A percentile compares a stretch with the other conserved stretches of the same genome.
These are phyloP conservation scores for Sporisorium sorghi DNA, from an alignment of 1,284 basidiomycete genomes.

Conservation along the genomic window DNA sequence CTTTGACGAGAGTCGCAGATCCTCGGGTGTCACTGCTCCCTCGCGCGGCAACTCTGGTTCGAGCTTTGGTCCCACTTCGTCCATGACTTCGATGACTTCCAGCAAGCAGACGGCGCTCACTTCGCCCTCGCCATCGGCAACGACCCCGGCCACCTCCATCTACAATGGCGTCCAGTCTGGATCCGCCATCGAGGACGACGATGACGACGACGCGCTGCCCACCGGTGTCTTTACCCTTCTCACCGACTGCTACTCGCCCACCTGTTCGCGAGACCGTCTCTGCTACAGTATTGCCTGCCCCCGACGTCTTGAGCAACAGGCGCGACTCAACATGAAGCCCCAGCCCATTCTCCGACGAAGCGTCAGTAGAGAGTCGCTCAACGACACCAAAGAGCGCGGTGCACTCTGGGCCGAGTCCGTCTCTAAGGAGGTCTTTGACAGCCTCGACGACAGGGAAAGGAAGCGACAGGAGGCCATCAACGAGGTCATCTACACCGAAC, in stretches of 20 bases:
- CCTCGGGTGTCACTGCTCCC: slow-evolving; percentile 11
- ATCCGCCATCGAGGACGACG: slow-evolving; percentile 65
- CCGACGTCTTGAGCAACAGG: slow-evolving; percentile 90
- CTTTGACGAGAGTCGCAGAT: slow-evolving; percentile 42
- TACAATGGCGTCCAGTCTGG: slow-evolving; percentile 38
- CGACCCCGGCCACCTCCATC: slow-evolving; percentile 65
- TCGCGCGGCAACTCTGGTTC: slow-evolving; percentile 45
- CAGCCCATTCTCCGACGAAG: slow-evolving; percentile 82
- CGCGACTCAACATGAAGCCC: slow-evolving; percentile 85
- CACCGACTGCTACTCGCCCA: slow-evolving; percentile 98
- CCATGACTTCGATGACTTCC: slow-evolving; percentile 48
- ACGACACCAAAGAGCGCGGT: slow-evolving; percentile 77
- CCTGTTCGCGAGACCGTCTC: slow-evolving; percentile 88
- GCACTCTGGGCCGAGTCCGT: slow-evolving; percentile 98
- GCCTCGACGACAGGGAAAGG: slow-evolving; percentile 91
- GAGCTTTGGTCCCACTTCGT: slow-evolving; percentile 38
- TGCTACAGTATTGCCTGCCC: slow-evolving; percentile 99
- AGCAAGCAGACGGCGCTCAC: slow-evolving; percentile 62
- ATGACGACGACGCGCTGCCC: slow-evolving; percentile 77
- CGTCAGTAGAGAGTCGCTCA: slow-evolving; percentile 83
- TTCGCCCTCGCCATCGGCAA: slow-evolving; percentile 39
- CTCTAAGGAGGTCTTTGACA: slow-evolving; percentile 90
- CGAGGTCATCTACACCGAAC: slow-evolving; percentile 97
- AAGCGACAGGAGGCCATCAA: slow-evolving; percentile 98
- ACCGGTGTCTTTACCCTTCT: slow-evolving; percentile 96